Conservation (phyloP, 805 yeast genomes). For the Lachancea lanzarotensis region DNA sequence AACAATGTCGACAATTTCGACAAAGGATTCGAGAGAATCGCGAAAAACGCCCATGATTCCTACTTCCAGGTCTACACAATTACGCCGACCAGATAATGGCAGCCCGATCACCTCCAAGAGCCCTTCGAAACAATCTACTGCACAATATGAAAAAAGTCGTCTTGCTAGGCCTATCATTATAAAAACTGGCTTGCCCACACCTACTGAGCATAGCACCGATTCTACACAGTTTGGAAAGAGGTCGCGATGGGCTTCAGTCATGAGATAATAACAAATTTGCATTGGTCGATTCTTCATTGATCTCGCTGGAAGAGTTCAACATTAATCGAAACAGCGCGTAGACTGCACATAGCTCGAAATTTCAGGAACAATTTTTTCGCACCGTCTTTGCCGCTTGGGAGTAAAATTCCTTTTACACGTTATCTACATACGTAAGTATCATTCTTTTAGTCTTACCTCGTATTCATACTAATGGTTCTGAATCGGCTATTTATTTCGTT, state of each 20-base stretch:
- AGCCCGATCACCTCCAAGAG: background rate
- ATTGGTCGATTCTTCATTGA: background rate
- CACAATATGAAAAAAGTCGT: slow-evolving; percentile 2
- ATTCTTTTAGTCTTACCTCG: background rate
- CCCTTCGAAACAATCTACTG: background rate
- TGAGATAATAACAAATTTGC: slow-evolving; percentile 8
- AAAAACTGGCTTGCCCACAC: slow-evolving; percentile 12
- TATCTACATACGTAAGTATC: no score
- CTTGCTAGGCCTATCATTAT: slow-evolving; percentile 18
- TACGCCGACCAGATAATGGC: slow-evolving; percentile 14
- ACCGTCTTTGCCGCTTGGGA: no score
- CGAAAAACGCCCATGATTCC: slow-evolving; percentile 12
- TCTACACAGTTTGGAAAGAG: slow-evolving; percentile 7
- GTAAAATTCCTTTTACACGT: no score
- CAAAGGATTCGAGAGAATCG: slow-evolving; percentile 14
- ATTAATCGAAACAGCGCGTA: no score
- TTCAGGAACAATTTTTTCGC: no score
- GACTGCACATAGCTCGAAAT: no score
- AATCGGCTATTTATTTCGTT: slow-evolving; percentile 1
- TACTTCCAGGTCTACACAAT: slow-evolving; percentile 8
- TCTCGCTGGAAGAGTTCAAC: background rate
- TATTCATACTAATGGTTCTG: background rate
- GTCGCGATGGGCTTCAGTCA: slow-evolving; percentile 19
- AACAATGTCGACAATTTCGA: slow-evolving; percentile 28
- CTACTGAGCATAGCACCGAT: slow-evolving; percentile 4